Conservation (phyloP, 306 rosid genomes). For the Oxytropis ochrocephala region DNA sequence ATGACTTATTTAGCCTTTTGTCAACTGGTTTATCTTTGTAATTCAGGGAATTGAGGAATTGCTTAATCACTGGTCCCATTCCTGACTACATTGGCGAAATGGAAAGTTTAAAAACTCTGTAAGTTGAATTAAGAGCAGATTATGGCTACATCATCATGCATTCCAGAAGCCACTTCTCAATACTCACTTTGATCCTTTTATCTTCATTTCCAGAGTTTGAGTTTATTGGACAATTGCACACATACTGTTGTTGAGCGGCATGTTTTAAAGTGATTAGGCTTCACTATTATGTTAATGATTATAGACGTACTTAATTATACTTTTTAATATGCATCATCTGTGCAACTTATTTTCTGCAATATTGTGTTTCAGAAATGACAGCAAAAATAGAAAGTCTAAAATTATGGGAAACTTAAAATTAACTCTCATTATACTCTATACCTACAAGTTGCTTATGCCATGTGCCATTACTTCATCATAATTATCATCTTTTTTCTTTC, state of each 20-base stretch:
- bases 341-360: background rate
- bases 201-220: background rate
- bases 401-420: background rate
- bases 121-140: conserved; percentile 27
- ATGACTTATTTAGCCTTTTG: background rate
- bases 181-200: background rate
- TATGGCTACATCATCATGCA: background rate
- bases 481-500: background rate
- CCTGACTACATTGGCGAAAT: conserved; percentile 31
- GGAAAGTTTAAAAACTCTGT: conserved; percentile 29
- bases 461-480: background rate
- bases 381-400: background rate
- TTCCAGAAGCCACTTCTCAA: background rate
- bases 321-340: too few species aligned
- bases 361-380: background rate
- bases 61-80: conserved; percentile 51
- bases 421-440: background rate
- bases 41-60: conserved; percentile 67
- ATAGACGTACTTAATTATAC: background rate
- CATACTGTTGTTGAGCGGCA: background rate
- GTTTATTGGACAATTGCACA: background rate
- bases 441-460: background rate
- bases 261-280: background rate
- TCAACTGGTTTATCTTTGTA: conserved; percentile 17
- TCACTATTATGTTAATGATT: background rate